Percentiles rank a stretch among this genome's conserved stretches.
Evolutionary conservation across 306 rosid species (phyloP).

Genomic region (Chamaecrista fasciculata): DNA sequence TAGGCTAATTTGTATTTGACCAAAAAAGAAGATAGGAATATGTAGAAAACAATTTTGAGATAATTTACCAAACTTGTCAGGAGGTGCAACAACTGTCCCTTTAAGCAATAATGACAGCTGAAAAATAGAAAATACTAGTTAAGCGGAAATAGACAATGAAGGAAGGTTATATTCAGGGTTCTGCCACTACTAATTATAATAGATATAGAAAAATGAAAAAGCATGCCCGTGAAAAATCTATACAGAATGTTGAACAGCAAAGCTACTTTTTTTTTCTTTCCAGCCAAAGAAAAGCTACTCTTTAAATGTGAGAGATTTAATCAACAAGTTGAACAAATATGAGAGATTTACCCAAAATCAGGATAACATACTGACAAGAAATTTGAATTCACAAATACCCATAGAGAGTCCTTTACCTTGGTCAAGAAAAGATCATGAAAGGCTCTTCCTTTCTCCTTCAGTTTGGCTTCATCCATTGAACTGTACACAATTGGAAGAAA

Average conservation of each 20-base stretch:
- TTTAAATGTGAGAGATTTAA: neutral
- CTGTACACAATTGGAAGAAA: constrained; percentile 48
- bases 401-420: constrained; percentile 53
- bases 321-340: constrained; percentile 16
- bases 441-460: constrained; percentile 94
- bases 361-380: constrained; percentile 20
- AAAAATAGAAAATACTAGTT: constrained; percentile 34
- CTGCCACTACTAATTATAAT: constrained; percentile 13
- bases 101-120: constrained; percentile 92
- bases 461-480: constrained; percentile 80
- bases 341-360: constrained; percentile 17
- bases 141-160: constrained; percentile 16
- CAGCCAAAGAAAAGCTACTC: constrained; percentile 15
- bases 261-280: neutral
- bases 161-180: constrained; percentile 26
- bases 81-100: constrained; percentile 97
- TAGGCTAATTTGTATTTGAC: constrained; percentile 14
- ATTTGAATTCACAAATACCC: constrained; percentile 9
- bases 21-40: no score
- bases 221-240: constrained; percentile 22
- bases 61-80: constrained; percentile 88
- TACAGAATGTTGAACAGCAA: constrained; percentile 11
- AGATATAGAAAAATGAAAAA: neutral
- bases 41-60: constrained; percentile 33
- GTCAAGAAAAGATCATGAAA: constrained; percentile 92